Evolutionary conservation across 192 early-diverging fungal species (phyloP).

Genomic region (Funneliformis mosseae): DNA sequence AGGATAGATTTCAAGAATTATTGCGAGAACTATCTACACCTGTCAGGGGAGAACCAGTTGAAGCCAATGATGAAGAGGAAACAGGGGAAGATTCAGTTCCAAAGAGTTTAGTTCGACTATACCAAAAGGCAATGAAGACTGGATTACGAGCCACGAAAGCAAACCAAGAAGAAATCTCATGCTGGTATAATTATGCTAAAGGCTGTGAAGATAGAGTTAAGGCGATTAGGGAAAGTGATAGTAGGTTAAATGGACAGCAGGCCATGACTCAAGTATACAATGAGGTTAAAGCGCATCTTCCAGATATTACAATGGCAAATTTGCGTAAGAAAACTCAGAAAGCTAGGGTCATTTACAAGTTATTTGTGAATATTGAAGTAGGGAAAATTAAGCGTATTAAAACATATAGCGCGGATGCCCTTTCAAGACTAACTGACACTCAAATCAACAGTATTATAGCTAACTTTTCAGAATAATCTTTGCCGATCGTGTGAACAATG

Average conservation of each 20-base stretch:
- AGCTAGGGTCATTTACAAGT: neutral
- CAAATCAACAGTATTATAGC: neutral
- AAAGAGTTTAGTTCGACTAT: conserved; percentile 19
- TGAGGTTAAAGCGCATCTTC: neutral
- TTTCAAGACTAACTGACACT: conserved; percentile 1
- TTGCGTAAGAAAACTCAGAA: conserved; percentile 12
- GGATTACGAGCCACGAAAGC: conserved; percentile 12
- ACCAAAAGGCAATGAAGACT: conserved; percentile 6
- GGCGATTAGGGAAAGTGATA: conserved; percentile 15
- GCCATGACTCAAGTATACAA: conserved; percentile 9
- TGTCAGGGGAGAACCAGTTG: too few relatives aligned
- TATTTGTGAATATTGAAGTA: conserved; percentile 4
- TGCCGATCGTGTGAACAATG: too few relatives aligned
- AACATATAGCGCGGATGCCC: neutral
- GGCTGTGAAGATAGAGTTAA: conserved; percentile 11
- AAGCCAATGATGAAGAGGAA: too few relatives aligned
- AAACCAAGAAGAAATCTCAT: conserved; percentile 23
- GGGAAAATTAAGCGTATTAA: neutral
- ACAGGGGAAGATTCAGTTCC: too few relatives aligned
- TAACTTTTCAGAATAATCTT: too few relatives aligned
- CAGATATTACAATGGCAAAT: conserved; percentile 15
- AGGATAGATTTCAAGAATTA: too few relatives aligned
- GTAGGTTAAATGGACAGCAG: neutral
- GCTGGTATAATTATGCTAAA: conserved; percentile 23
- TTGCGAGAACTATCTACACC: too few relatives aligned